Evolutionary conservation across 1,284 basidiomycete genomes (phyloP), one percentile per base, ranked within the genome.

Genomic region (Leccinum griseonigrum): DNA sequence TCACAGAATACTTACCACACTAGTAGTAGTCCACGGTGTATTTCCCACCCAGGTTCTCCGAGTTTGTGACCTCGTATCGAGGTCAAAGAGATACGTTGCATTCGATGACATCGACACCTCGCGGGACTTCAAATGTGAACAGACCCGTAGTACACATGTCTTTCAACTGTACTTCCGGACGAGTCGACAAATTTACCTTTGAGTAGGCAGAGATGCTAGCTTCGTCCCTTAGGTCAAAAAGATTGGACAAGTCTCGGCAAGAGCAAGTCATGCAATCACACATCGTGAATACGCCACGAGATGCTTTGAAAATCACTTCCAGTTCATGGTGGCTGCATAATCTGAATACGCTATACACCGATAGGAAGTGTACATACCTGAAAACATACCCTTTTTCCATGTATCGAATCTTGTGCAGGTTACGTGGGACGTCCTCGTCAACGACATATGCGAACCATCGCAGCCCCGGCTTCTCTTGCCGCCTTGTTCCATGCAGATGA

Each of bases 41-140:
- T 50, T 60, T 77, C 62, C 74, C 78, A 54, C 71, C 66, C 4
- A 71, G 65, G 18, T 73, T 76, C 34, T 71, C 71, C 10, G 76
- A 75, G 5, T 73, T 70, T 46, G 69, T 71, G 38, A 74, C 64
- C 64, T 86, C 85, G 18, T 78, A 68, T 88, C 86, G 26, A 88
- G 76, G 66, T 87, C 84, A 61, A 88, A 88, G 40, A 81, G 74
- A 63, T 85, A 88, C 4, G 63, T 86, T 88, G 61, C 86, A 88
- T 68, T 88, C 87, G 7, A 86, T 77, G 14, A 85, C 83, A 54
- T 85, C 81, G 2, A 74, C 68, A 2, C 81, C 80, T 11, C 70
- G 73, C 7, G 76, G 75, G 2, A 81, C 67, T 56, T 76, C 71
- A 65, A 85, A 83, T 6, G 74, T 73, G 69, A 83, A 86, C 3